Evolutionary conservation across 345 rosid genomes (phyloP).

Genomic region (Sonneratia alba): DNA sequence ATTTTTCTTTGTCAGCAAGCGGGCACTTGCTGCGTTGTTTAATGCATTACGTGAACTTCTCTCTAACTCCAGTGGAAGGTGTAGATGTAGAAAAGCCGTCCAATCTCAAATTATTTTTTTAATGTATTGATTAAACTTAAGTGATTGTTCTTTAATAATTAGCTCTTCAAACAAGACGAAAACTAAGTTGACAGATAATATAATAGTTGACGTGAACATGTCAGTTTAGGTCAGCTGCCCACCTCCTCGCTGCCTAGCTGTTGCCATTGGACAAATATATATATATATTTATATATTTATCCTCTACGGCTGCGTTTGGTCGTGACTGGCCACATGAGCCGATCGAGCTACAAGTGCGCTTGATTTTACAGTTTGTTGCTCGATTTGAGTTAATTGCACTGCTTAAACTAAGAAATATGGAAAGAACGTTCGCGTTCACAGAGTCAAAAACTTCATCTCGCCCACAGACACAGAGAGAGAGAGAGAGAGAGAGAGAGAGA

Average conservation of each 20-base stretch:
- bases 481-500: not conserved
- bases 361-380: no score
- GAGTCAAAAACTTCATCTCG: not conserved
- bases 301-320: not conserved
- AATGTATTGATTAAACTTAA: not conserved
- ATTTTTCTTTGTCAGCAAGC: no score
- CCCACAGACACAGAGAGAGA: not conserved
- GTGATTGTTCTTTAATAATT: not conserved
- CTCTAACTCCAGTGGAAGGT: no score
- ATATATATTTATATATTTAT: not conserved
- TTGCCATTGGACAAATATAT: not conserved
- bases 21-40: no score
- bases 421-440: not conserved
- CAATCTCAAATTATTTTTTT: not conserved
- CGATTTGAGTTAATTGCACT: no score
- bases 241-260: not conserved
- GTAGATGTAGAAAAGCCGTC: not conserved
- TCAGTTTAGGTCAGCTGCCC: not conserved
- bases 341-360: no score
- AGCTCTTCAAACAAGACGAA: not conserved
- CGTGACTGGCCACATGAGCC: not conserved
- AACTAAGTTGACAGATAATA: not conserved
- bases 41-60: no score
- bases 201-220: not conserved
- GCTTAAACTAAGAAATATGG: no score